Evolutionary conservation across 345 rosid species (phyloP), one percentile per base, ranked within the genome.

Genomic region (Ceriops tagal): DNA sequence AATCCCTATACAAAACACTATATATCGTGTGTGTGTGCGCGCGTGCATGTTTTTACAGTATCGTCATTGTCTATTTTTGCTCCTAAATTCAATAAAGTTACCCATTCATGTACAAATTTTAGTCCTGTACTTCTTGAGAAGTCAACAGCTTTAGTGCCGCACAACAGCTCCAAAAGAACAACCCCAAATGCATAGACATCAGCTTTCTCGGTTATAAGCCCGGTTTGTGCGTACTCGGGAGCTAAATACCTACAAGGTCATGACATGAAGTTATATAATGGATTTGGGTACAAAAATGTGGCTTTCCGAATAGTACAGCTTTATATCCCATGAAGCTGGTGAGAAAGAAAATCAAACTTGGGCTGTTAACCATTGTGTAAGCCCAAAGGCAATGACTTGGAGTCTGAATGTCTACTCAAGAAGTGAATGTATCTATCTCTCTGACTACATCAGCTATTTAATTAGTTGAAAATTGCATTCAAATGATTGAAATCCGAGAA

Each of bases 171-270:
- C 72, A 77, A 27, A 22, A 83, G 67, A 52, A 83, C 82, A 6
- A 80, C 65, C 15, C 86, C 86, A 34, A 74, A 79, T 52, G 86
- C 81, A 53, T 79, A 83, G 11, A 79, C 81, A 70, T 83, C 86
- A 26, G 78, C 74, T 70, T 79, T 79, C 61, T 79, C 83, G 6
- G 80, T 79, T 75, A 83, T 58, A 26, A 79, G 80, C 57, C 86
- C 83, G 3, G 69, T 75, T 52, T 77, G 76, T 15, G 77, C 70
- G 68, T 79, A 83, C 66, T 82, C 83, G 8, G 83, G 86, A 55
- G 86, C 86, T 59, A 79, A 67, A 60, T 82, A 82, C 78, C 86
- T 82, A 20, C 57, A 67, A n/a, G 39, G 19, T 19, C 53, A 58
- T 35, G 27, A 31, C 21, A 55, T 31, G 43, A n/a, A n/a, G 39